phyloP scores from a whole-genome alignment of 1,284 basidiomycete genomes.

The Pyrrhoderma noxium region DNA sequence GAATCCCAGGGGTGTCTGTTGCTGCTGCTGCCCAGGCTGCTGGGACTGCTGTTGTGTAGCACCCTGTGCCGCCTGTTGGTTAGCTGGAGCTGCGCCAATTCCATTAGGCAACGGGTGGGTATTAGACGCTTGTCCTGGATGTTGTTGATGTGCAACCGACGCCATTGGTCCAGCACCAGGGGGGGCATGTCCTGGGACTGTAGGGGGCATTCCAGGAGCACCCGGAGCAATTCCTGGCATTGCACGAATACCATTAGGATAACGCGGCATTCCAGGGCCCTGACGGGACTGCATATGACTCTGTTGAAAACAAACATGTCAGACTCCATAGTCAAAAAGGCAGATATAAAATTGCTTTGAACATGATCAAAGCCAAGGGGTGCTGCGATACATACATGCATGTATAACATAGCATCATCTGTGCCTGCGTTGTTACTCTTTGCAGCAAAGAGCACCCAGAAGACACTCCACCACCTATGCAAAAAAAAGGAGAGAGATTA shows the following conservation, averaged over 20 bases:
- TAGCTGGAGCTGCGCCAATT: constrained; percentile 19
- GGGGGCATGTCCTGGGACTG: constrained; percentile 16
- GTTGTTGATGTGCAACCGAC: constrained; percentile 14
- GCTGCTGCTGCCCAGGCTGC: constrained; percentile 9
- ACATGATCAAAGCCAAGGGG: constrained; percentile 6
- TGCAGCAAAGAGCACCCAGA: constrained; percentile 74
- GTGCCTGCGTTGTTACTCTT: constrained; percentile 56
- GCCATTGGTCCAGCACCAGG: constrained; percentile 14
- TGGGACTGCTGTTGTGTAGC: constrained; percentile 8
- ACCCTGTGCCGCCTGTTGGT: constrained; percentile 6
- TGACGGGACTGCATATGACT: constrained; percentile 24
- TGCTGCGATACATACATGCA: constrained; percentile 46
- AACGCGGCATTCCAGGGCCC: constrained; percentile 22
- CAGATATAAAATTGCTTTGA: no score
- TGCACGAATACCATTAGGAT: constrained; percentile 21
- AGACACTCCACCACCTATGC: constrained; percentile 77
- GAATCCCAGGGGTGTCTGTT: neutral
- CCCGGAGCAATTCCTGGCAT: constrained; percentile 5
- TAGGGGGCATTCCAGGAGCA: neutral
- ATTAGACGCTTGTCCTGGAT: constrained; percentile 11
- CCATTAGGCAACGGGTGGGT: constrained; percentile 28
- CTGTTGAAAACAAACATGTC: constrained; percentile 33
- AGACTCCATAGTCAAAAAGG: no score
- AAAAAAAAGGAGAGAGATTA: neutral
- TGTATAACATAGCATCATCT: constrained; percentile 66